These are phyloP conservation scores for Lecanicillium sp. DNA, from an alignment of 2,329 filamentous ascomycete genomes.

Conservation along the genomic window DNA sequence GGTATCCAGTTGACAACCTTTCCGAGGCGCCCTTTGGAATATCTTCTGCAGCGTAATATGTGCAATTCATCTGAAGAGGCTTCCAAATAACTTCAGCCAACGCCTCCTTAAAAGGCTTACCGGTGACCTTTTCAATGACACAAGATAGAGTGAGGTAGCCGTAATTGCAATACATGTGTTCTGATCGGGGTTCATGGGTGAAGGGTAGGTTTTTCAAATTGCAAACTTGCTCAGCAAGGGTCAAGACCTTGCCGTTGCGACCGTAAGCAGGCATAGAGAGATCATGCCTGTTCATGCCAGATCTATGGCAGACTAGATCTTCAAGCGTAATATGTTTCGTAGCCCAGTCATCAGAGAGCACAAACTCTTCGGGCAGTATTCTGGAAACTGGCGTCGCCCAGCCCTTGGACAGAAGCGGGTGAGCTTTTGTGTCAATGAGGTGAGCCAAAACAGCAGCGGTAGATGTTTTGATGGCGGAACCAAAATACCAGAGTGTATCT, in stretches of 20 bases:
- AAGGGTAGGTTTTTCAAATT: conserved; percentile 32
- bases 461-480: conserved; percentile 42
- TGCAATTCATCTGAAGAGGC: conserved; percentile 32
- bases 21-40: conserved; percentile 3
- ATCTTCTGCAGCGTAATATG: conserved; percentile 15
- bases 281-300: conserved; percentile 33
- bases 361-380: conserved; percentile 38
- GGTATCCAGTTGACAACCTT: conserved; percentile 20
- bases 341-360: conserved; percentile 29
- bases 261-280: background rate
- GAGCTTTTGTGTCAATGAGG: conserved; percentile 30
- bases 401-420: conserved; percentile 17
- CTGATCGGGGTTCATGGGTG: conserved; percentile 28
- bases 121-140: conserved; percentile 27
- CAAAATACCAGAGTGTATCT: conserved; percentile 40
- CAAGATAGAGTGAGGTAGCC: conserved; percentile 32
- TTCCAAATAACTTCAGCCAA: conserved; percentile 27
- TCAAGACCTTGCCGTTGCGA: conserved; percentile 21
- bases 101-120: conserved; percentile 23
- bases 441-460: conserved; percentile 38
- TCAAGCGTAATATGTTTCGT: conserved; percentile 37
- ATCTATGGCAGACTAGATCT: conserved; percentile 39
- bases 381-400: conserved; percentile 33
- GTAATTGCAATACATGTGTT: conserved; percentile 36
- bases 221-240: conserved; percentile 22